phyloP scores from a whole-genome alignment of 225 moss, liverwort and hornwort species.

The Lunularia cruciata region DNA sequence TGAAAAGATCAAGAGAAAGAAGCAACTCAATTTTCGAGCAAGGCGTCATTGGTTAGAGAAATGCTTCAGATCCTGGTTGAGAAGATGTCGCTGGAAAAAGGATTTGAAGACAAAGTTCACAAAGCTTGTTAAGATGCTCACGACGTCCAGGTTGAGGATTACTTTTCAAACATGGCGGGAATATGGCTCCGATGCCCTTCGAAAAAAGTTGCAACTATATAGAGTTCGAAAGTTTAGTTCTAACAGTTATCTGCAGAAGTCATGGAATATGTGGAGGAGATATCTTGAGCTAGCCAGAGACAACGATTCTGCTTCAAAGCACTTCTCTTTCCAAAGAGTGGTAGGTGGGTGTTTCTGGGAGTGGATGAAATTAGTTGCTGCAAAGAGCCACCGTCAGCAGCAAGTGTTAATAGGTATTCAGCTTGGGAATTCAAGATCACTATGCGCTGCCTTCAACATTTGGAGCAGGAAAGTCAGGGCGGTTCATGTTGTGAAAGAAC shows the following conservation, averaged over 20 bases:
- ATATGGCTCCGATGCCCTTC: conserved; percentile 25
- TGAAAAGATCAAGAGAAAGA: conserved; percentile 43
- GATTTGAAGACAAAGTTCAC: conserved; percentile 47
- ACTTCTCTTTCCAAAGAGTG: conserved; percentile 54
- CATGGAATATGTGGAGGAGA: conserved; percentile 59
- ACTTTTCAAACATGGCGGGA: conserved; percentile 52
- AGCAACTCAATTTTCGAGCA: conserved; percentile 47
- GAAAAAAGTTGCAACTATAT: conserved; percentile 57
- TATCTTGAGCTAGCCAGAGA: conserved; percentile 38
- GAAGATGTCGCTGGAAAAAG: conserved; percentile 43
- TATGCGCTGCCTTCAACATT: conserved; percentile 6
- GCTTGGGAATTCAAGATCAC: conserved; percentile 8
- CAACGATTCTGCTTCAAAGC: conserved; percentile 44
- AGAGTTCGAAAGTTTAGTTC: conserved; percentile 57
- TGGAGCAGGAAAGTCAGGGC: conserved; percentile 24
- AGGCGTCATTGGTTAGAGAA: conserved; percentile 50
- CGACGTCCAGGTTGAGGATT: conserved; percentile 39
- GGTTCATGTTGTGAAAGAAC: conserved; percentile 19
- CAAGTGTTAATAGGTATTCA: conserved; percentile 48
- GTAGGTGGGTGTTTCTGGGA: conserved; percentile 55
- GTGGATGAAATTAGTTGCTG: conserved; percentile 55
- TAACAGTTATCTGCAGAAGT: conserved; percentile 58
- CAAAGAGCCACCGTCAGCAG: conserved; percentile 50
- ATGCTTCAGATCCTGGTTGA: conserved; percentile 63
- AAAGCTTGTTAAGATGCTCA: conserved; percentile 44